Evolutionary conservation across 208 protist genomes (phyloP).

Genomic region (Leishmania guyanensis): DNA sequence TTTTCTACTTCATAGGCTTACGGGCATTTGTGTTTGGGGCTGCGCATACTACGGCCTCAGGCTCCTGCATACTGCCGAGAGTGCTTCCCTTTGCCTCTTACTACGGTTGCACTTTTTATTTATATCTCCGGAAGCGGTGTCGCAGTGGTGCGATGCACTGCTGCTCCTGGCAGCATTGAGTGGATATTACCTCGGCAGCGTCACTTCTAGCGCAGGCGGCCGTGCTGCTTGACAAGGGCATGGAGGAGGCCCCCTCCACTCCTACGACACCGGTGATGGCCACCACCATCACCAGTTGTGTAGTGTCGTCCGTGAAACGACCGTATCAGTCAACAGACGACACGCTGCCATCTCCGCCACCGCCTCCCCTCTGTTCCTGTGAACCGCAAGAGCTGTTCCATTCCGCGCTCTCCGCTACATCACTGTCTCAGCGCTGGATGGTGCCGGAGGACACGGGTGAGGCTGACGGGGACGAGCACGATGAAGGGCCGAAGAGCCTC

Average conservation of each 20-base stretch:
- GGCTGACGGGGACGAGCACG: neutral
- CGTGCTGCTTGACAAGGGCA: neutral
- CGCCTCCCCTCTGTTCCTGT: no score
- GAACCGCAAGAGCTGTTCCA: neutral
- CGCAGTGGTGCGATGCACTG: neutral
- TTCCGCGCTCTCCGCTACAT: neutral
- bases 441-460: slow-evolving; percentile 9
- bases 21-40: neutral
- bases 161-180: neutral
- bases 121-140: neutral
- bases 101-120: neutral
- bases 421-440: slow-evolving; percentile 8
- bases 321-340: slow-evolving; percentile 6
- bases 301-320: neutral
- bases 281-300: neutral
- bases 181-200: neutral
- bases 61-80: neutral
- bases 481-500: neutral
- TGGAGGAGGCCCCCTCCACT: neutral
- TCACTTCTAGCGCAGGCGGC: neutral
- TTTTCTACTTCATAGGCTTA: neutral
- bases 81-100: neutral
- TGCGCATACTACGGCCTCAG: neutral
- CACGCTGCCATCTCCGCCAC: slow-evolving; percentile 18
- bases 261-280: neutral